phyloP scores from a whole-genome alignment of 2,329 filamentous ascomycete species.

The Orbilia javanica region DNA sequence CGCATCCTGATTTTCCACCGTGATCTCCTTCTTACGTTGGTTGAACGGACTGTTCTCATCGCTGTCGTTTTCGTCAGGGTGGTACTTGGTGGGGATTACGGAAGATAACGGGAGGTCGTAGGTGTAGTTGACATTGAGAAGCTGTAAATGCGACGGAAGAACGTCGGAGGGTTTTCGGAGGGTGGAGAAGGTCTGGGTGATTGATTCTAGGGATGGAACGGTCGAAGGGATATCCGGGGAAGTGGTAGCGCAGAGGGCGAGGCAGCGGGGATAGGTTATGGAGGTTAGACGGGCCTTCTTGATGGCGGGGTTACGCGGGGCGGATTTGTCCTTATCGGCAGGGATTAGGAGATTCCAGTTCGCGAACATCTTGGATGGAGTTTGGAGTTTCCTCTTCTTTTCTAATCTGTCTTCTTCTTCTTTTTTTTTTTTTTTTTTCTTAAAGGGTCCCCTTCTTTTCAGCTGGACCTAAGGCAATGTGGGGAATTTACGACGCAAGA shows the following conservation, averaged over 20 bases:
- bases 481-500: conserved; percentile 8
- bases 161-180: conserved; percentile 47
- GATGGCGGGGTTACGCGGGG: conserved; percentile 35
- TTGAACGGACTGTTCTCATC: conserved; percentile 34
- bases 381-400: no score
- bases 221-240: background rate
- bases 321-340: conserved; percentile 42
- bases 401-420: background rate
- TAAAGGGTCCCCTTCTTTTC: background rate
- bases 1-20: conserved; percentile 44
- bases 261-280: conserved; percentile 45
- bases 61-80: conserved; percentile 39
- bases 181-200: conserved; percentile 37
- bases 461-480: background rate
- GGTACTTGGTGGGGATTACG: conserved; percentile 44
- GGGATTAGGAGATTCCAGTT: conserved; percentile 55
- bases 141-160: conserved; percentile 23
- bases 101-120: conserved; percentile 48
- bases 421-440: background rate
- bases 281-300: conserved; percentile 45
- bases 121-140: conserved; percentile 46
- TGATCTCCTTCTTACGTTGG: conserved; percentile 32
- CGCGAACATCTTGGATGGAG: conserved; percentile 34
- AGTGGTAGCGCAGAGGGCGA: conserved; percentile 21
- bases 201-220: conserved; percentile 11